Conservation (phyloP, 2,329 filamentous ascomycete genomes). For the Monilinia polystroma region DNA sequence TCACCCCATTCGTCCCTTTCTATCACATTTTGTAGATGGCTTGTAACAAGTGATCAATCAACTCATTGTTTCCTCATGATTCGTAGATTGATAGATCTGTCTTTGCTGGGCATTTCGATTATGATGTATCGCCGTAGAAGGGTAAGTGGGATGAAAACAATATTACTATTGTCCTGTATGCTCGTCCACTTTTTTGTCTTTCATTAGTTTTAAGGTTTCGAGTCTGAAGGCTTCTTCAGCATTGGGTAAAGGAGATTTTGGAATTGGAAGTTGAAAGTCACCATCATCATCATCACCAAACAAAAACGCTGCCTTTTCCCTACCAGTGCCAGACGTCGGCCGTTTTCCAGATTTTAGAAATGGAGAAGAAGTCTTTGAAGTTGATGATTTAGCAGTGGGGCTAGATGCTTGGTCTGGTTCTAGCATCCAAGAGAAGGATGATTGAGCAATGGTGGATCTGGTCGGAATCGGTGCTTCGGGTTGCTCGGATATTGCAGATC, state of each 20-base stretch:
- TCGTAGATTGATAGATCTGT: neutral
- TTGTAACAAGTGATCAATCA: constrained; percentile 13
- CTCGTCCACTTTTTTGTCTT: constrained; percentile 22
- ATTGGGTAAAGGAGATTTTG: constrained; percentile 27
- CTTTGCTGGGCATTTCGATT: neutral
- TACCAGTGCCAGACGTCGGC: constrained; percentile 32
- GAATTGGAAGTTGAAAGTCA: constrained; percentile 27
- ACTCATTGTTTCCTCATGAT: neutral
- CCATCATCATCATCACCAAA: constrained; percentile 40
- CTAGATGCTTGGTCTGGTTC: constrained; percentile 45
- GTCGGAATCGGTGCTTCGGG: constrained; percentile 52
- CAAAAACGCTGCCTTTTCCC: constrained; percentile 41
- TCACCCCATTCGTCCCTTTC: constrained; percentile 20
- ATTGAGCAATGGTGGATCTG: constrained; percentile 67
- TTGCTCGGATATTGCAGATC: constrained; percentile 23
- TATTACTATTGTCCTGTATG: neutral
- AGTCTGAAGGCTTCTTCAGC: constrained; percentile 37
- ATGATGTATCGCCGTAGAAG: neutral
- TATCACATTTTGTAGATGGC: constrained; percentile 17
- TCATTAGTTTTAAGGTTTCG: constrained; percentile 33
- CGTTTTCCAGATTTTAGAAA: constrained; percentile 36
- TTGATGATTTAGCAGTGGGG: constrained; percentile 28
- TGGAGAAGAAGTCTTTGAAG: constrained; percentile 36
- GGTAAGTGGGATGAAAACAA: neutral
- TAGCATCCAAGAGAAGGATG: constrained; percentile 79